Conservation (phyloP, 768 basidiomycete genomes). For the Leccinum aurantiacum region DNA sequence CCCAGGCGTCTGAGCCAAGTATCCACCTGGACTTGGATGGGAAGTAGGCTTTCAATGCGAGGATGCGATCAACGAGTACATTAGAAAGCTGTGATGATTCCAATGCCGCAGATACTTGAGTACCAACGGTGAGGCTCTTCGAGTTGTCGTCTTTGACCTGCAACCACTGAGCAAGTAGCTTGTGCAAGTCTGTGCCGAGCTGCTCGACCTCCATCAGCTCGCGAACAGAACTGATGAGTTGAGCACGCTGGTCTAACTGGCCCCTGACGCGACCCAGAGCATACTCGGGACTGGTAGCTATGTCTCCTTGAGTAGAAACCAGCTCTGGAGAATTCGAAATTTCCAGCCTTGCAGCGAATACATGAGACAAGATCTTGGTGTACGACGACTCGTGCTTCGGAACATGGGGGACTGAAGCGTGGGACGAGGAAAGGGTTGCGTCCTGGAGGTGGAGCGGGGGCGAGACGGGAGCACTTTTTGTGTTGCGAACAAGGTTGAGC, state of each 20-base stretch:
- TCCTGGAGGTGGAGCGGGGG: slow-evolving; percentile 51
- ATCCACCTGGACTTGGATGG: slow-evolving; percentile 45
- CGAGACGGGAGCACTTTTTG: slow-evolving; percentile 37
- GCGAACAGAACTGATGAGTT: slow-evolving; percentile 64
- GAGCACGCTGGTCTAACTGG: slow-evolving; percentile 70
- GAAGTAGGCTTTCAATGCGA: slow-evolving; percentile 64
- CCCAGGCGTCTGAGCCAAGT: slow-evolving; percentile 54
- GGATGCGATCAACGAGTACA: slow-evolving; percentile 53
- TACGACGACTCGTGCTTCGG: slow-evolving; percentile 92
- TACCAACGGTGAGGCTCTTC: slow-evolving; percentile 60
- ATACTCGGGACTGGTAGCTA: slow-evolving; percentile 91
- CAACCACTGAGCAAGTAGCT: slow-evolving; percentile 77
- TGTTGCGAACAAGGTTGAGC: slow-evolving; percentile 49
- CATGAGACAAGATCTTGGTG: slow-evolving; percentile 79
- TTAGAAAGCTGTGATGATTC: slow-evolving; percentile 40
- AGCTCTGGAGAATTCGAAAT: slow-evolving; percentile 82
- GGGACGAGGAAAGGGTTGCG: slow-evolving; percentile 29
- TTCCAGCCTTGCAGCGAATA: slow-evolving; percentile 78
- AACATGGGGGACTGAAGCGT: slow-evolving; percentile 50
- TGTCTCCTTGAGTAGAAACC: slow-evolving; percentile 63
- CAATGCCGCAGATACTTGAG: slow-evolving; percentile 53
- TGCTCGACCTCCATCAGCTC: slow-evolving; percentile 56
- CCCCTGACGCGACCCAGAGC: slow-evolving; percentile 90
- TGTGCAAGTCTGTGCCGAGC: slow-evolving; percentile 58
- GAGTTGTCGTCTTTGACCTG: slow-evolving; percentile 67